These are phyloP conservation scores for Pythium dissimile DNA, from an alignment of 352 stramenopile species.

Conservation along the genomic window DNA sequence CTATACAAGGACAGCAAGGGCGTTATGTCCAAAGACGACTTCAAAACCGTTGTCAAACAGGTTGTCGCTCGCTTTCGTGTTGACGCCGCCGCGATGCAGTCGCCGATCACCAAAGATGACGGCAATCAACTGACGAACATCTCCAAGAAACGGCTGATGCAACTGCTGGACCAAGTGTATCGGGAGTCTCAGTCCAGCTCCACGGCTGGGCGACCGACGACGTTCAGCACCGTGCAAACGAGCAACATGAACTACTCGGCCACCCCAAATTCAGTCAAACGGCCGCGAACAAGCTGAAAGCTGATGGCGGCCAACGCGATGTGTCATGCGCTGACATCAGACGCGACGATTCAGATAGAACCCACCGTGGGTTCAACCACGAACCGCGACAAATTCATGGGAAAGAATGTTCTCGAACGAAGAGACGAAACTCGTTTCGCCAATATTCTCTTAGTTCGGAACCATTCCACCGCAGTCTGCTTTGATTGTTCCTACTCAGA, in stretches of 20 bases:
- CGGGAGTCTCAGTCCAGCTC: neutral
- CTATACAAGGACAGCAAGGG: slow-evolving; percentile 63
- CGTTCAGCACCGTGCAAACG: neutral
- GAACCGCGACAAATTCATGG: too few species aligned
- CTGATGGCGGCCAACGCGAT: too few species aligned
- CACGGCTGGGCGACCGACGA: neutral
- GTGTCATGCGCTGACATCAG: too few species aligned
- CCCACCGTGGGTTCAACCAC: too few species aligned
- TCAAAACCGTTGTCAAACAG: slow-evolving; percentile 78
- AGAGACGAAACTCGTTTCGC: too few species aligned
- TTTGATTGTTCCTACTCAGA: too few species aligned
- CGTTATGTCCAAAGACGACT: slow-evolving; percentile 67
- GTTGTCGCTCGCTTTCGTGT: slow-evolving; percentile 51
- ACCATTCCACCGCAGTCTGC: too few species aligned
- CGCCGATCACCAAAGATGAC: slow-evolving; percentile 29
- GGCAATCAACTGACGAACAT: slow-evolving; percentile 44
- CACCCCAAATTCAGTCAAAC: neutral
- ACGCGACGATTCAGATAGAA: too few species aligned
- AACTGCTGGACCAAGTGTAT: slow-evolving; percentile 64
- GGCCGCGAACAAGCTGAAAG: neutral
- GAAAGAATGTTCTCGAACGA: too few species aligned
- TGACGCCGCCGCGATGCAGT: slow-evolving; percentile 63
- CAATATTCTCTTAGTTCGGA: too few species aligned
- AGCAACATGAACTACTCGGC: slow-evolving; percentile 6
- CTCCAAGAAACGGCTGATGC: slow-evolving; percentile 61